Conservation (phyloP, 2,329 filamentous ascomycete genomes). For the Colletotrichum ledebouriae region DNA sequence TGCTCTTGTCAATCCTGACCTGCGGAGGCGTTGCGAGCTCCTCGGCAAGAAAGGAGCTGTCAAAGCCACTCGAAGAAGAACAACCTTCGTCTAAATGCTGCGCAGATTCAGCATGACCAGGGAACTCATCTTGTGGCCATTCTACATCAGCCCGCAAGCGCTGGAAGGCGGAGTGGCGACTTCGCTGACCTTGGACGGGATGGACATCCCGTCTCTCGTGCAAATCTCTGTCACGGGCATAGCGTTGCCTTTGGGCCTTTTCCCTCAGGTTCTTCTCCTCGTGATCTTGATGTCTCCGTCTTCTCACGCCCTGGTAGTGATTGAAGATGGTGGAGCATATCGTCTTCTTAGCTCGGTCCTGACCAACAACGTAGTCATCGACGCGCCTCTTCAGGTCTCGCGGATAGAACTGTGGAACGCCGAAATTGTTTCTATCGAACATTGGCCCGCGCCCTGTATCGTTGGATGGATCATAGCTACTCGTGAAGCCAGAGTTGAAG, state of each 20-base stretch:
- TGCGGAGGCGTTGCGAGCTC: constrained; percentile 58
- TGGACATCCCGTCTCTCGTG: constrained; percentile 73
- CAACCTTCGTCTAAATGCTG: constrained; percentile 56
- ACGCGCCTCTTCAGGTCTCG: constrained; percentile 87
- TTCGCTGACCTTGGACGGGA: constrained; percentile 80
- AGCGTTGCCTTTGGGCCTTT: constrained; percentile 77
- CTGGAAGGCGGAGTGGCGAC: constrained; percentile 47
- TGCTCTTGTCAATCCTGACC: constrained; percentile 94
- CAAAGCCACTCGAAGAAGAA: constrained; percentile 46
- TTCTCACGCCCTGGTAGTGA: constrained; percentile 90
- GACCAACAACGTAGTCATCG: constrained; percentile 96
- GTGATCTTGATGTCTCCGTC: constrained; percentile 83
- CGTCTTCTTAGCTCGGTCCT: constrained; percentile 94
- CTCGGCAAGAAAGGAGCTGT: constrained; percentile 64
- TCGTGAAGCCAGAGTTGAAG: constrained; percentile 71
- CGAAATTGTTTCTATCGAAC: constrained; percentile 69
- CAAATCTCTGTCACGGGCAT: constrained; percentile 74
- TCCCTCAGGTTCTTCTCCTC: constrained; percentile 69
- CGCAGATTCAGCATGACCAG: constrained; percentile 64
- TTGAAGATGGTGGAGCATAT: constrained; percentile 96
- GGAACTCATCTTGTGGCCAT: constrained; percentile 65
- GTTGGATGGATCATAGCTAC: constrained; percentile 68
- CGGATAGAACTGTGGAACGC: constrained; percentile 74
- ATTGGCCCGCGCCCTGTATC: constrained; percentile 70
- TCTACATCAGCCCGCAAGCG: constrained; percentile 52